Evolutionary conservation across 176 grass and related monocot genomes (phyloP).

Genomic region (Carex scoparia): DNA sequence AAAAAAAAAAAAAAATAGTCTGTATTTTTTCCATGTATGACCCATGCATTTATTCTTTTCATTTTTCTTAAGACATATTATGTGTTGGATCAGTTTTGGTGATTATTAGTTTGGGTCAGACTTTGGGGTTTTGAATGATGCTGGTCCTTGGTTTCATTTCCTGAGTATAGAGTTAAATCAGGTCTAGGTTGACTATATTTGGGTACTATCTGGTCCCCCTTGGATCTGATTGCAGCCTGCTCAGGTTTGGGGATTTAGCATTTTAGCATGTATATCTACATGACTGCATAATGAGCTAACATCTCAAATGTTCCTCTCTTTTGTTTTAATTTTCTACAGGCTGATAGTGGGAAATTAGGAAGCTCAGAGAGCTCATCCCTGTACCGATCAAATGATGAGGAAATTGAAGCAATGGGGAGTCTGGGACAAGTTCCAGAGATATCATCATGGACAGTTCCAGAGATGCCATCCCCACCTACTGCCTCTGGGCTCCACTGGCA

Average conservation of each 20-base stretch:
- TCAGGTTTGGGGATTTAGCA: not conserved
- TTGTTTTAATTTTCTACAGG: conserved; percentile 42
- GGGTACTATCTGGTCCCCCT: not conserved
- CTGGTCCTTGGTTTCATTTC: not conserved
- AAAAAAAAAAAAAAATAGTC: no score
- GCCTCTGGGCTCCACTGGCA: conserved; percentile 69
- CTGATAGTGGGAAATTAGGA: conserved; percentile 73
- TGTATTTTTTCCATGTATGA: not conserved
- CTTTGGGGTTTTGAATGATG: not conserved
- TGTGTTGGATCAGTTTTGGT: not conserved
- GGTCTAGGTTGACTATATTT: not conserved
- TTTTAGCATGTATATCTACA: not conserved
- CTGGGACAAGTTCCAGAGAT: conserved; percentile 64
- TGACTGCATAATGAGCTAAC: not conserved
- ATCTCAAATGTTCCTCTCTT: not conserved
- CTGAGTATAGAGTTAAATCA: not conserved
- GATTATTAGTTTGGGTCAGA: not conserved
- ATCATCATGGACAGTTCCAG: conserved; percentile 59
- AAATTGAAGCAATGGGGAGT: conserved; percentile 30
- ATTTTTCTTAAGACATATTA: not conserved
- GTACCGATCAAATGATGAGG: conserved; percentile 41
- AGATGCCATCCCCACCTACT: conserved; percentile 61
- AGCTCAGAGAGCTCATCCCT: conserved; percentile 51
- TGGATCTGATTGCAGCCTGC: not conserved
- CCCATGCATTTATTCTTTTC: not conserved